Evolutionary conservation across 345 rosid genomes (phyloP).

Genomic region (Aurinia saxatilis): DNA sequence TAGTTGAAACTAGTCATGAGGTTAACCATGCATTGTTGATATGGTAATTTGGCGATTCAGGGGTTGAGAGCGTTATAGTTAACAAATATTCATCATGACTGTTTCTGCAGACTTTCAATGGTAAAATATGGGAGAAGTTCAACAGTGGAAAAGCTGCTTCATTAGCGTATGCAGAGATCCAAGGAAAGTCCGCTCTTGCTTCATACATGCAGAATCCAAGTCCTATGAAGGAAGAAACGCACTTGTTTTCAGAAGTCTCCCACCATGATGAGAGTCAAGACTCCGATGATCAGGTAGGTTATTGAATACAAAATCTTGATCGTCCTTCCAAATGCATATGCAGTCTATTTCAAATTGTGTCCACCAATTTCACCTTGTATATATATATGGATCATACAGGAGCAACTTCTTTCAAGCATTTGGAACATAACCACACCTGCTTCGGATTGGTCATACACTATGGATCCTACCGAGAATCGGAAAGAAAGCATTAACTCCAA

Average conservation of each 20-base stretch:
- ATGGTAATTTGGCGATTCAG: too few relatives aligned
- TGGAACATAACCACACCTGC: conserved; percentile 61
- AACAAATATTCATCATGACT: background rate
- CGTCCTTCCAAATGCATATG: background rate
- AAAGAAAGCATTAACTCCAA: conserved; percentile 29
- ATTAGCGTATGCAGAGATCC: conserved; percentile 87
- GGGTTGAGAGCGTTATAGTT: background rate
- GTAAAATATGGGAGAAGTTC: conserved; percentile 95
- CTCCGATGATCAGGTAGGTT: conserved; percentile 50
- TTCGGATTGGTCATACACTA: conserved; percentile 71
- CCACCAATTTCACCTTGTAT: background rate
- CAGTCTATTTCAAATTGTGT: background rate
- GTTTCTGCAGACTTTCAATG: conserved; percentile 66
- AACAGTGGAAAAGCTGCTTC: conserved; percentile 93
- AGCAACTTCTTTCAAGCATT: conserved; percentile 51
- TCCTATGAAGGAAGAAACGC: conserved; percentile 75
- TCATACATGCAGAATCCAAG: conserved; percentile 85
- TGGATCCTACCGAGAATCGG: conserved; percentile 50
- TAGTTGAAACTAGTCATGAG: background rate
- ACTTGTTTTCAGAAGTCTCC: conserved; percentile 71
- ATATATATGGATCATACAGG: conserved; percentile 38
- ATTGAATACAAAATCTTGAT: background rate
- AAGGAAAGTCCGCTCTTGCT: conserved; percentile 88
- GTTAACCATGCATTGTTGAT: too few relatives aligned
- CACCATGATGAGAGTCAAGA: conserved; percentile 62